Percentiles rank a stretch among this genome's conserved stretches.
Evolutionary conservation across 208 protist genomes (phyloP).

Genomic region (Trypanosoma theileri): DNA sequence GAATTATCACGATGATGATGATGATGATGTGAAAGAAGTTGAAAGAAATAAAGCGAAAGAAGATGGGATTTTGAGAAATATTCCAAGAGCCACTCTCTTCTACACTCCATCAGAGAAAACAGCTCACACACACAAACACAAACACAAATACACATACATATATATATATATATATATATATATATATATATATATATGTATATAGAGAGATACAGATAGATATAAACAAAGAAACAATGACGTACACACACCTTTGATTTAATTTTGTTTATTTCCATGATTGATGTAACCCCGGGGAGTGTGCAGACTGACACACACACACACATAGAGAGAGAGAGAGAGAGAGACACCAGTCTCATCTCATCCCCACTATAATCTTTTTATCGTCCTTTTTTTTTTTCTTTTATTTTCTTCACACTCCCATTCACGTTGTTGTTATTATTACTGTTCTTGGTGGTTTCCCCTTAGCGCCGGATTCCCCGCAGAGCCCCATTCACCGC

Average conservation of each 20-base stretch:
- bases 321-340: too few relatives aligned
- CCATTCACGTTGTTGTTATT: too few relatives aligned
- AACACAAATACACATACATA: constrained; percentile 7
- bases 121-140: not conserved
- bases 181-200: constrained; percentile 5
- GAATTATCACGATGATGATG: too few relatives aligned
- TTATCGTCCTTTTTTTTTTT: too few relatives aligned
- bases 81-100: not conserved
- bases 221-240: not conserved
- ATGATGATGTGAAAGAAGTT: too few relatives aligned
- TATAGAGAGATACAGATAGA: not conserved
- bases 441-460: too few relatives aligned
- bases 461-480: not conserved
- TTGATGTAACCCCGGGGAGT: too few relatives aligned
- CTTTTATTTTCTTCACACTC: too few relatives aligned
- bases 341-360: not conserved
- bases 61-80: not conserved
- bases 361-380: not conserved
- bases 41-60: constrained; percentile 14
- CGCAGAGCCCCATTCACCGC: constrained; percentile 36
- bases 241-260: too few relatives aligned
- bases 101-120: not conserved
- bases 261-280: too few relatives aligned
- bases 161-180: constrained; percentile 16
- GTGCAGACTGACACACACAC: too few relatives aligned